These are phyloP conservation scores for Erysiphe pulchra DNA, from an alignment of 2,329 filamentous ascomycete species.

Conservation along the genomic window DNA sequence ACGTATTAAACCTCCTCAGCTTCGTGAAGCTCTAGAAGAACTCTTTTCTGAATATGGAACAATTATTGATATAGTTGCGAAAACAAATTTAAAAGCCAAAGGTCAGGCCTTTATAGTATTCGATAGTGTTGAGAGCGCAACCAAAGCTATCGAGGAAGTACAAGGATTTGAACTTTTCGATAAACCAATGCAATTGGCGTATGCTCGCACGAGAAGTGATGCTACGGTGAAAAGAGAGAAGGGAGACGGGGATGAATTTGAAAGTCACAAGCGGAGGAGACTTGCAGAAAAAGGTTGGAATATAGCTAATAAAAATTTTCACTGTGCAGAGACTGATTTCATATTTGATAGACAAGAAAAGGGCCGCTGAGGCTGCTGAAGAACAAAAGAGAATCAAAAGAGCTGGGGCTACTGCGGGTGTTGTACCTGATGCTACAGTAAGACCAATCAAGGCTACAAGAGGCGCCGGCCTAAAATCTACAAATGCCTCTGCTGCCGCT, in stretches of 20 bases:
- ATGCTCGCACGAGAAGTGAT: constrained; percentile 66
- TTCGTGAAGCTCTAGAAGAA: constrained; percentile 46
- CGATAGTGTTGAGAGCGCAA: constrained; percentile 53
- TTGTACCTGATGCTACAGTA: constrained; percentile 15
- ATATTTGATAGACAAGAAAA: constrained; percentile 34
- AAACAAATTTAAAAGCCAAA: constrained; percentile 74
- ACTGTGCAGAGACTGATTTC: too few species aligned
- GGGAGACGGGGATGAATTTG: constrained; percentile 48
- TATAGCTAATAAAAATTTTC: neutral
- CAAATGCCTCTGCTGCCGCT: constrained; percentile 36
- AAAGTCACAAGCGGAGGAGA: constrained; percentile 61
- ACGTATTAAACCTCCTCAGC: constrained; percentile 54
- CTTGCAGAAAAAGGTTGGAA: constrained; percentile 66
- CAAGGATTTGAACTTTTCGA: constrained; percentile 85
- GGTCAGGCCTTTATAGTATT: constrained; percentile 93
- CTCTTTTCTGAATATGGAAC: constrained; percentile 78
- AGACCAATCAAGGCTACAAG: constrained; percentile 46
- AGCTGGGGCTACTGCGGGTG: constrained; percentile 17
- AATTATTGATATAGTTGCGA: constrained; percentile 64
- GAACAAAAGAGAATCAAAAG: constrained; percentile 55
- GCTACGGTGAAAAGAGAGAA: constrained; percentile 54
- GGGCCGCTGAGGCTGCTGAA: constrained; percentile 57
- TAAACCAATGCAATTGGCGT: constrained; percentile 65
- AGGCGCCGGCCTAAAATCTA: constrained; percentile 52
- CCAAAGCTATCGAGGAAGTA: constrained; percentile 61